Base-by-base conservation (phyloP, 1,139 yeast genomes). In the Pichia sp. region DNA sequence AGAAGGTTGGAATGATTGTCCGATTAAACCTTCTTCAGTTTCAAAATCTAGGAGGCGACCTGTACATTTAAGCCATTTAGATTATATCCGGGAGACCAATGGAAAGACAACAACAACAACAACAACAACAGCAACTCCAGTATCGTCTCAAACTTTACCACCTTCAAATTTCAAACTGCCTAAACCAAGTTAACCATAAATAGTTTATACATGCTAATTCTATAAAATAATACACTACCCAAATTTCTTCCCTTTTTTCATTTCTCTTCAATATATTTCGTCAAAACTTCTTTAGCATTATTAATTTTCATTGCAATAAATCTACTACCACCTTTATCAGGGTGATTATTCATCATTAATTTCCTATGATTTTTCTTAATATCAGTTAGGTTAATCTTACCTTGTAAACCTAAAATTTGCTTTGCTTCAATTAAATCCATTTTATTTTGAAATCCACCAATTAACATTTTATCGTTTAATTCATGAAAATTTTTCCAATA, bases 251-350 rank as follows among this genome's bases (percentile, higher is more conserved):
- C 7, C 19, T n/a, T 19, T 10, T 21, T 30, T 15, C 21, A 28
- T 30, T 35, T 35, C 14, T 26, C 15, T 26, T 26, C 30, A 26
- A 26, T 17, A 14, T 26, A 17, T 5, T 30, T 66, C 41, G 79
- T 84, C 40, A 83, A 61, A 1, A 80, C 59, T 35, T 79, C 85
- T 49, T 75, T 77, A 1, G 94, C 94, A 56, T 78, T 80, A 58
- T 84, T 84, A 45, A 84, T 77, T 56, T 84, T 81, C 68, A 78
- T 77, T 3, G 85, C 79, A 37, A 84, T 49, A 52, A 77, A 83
- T 39, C 74, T 71, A 49, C 86, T 78, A 0, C 95, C 95, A 5
- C 83, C 79, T 49, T 70, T 72, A 57, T 84, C 95, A 0, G 95
- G 94, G 56, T 84, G 95, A 52, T 76, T 84, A 40, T 67, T 53